Base-by-base conservation (phyloP, 2,329 filamentous ascomycete species). In the Clarireedia homoeocarpa region DNA sequence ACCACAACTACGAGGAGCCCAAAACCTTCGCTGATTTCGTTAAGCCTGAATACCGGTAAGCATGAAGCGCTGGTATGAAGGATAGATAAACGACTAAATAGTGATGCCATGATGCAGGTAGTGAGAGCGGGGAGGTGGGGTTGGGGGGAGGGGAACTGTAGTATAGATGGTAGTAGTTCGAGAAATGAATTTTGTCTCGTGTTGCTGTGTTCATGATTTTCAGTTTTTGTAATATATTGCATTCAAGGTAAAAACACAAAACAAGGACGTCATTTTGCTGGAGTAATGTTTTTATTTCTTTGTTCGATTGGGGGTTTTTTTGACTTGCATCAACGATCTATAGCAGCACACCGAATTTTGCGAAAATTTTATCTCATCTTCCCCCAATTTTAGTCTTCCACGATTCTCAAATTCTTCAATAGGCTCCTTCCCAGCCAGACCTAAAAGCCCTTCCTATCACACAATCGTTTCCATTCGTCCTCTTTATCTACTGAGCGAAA, bases 21-120 rank as follows among this genome's bases (percentile, higher is more conserved):
- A 96, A 96, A 86, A 96, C 89, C 67, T 92, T 97, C 72, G 90
- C 90, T 75, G 89, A 99, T 80, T 97, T 82, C 76, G 85, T 99
- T 77, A 91, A 89, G 83, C 90, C 91, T 60, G 85, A 96, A 72
- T 99, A 97, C 82, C 84, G 85, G 80, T 95, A 92, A 60, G 53
- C 34, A 15, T 34, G 7, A 26, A 44, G 12, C n/a, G n/a, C 30
- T 15, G 20, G 15, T 10, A 24, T 24, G 30, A 17, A 44, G 34
- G 40, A 39, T 40, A 12, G 46, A n/a, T 39, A 36, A 15, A 20
- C 15, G 14, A 24, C 15, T 15, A 26, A 14, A 20, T 20, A 20
- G 20, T 20, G 20, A 20, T 20, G 20, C 20, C 20, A 20, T 20
- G 23, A 47, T 14, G 24, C 10, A n/a, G 14, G 44, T 10, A 24